Base-by-base conservation (phyloP, 2,329 filamentous ascomycete species). In the Colletotrichum musae region DNA sequence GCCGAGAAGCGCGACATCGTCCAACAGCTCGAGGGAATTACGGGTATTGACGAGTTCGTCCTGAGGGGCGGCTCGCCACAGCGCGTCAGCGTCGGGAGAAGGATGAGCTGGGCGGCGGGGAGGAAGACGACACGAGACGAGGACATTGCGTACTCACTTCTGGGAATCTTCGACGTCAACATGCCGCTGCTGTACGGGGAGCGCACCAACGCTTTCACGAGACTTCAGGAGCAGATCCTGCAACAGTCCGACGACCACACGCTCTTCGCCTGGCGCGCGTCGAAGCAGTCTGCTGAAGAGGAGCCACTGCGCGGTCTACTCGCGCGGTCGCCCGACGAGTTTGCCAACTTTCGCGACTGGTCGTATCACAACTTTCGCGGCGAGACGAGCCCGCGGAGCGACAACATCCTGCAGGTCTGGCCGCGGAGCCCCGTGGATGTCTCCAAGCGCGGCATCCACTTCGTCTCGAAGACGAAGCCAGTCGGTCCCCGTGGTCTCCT, bases 71-170 rank as follows among this genome's bases (percentile, higher is more conserved):
- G 60, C 1, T 53, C 28, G 3, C 60, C 52, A 2, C 54, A 69
- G 32, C 45, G 58, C 21, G 71, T 66, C 32, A 71, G 72, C 59
- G 50, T 77, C 16, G 74, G 75, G 2, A 48, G 64, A 7, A 72
- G 73, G 51, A 78, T 77, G 76, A 75, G 73, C n/a, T 78, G 75
- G 76, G 74, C 73, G 24, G 69, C 75, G 4, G 66, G 65, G 6
- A 61, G 76, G 18, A 41, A 69, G 53, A 76, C 73, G 7, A 76
- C 67, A 0, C 66, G 72, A 5, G 6, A 50, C 50, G 71, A 77
- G 54, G 75, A 79, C 54, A 58, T 71, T 5, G 75, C 75, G 1
- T 78, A 77, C 32, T 74, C 73, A 5, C 64, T 78, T 10, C 56
- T 77, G 12, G 76, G 76, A 13, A 51, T 77, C 5, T 77, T 78